Evolutionary conservation across 306 rosid species (phyloP).

Genomic region (Astragalus membranaceus): DNA sequence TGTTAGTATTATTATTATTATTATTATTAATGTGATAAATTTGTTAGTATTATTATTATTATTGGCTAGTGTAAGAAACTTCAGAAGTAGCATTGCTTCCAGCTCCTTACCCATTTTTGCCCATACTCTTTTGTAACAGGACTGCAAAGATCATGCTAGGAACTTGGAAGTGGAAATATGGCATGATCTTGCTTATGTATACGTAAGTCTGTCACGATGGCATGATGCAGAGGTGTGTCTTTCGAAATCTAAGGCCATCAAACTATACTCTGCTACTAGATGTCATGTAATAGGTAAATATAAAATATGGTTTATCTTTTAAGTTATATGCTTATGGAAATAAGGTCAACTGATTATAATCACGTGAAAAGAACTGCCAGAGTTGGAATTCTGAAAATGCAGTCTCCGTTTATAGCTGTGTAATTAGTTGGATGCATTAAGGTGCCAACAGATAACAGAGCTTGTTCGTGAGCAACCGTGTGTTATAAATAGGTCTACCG

Average conservation of each 20-base stretch:
- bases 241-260: conserved; percentile 66
- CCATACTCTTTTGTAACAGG: conserved; percentile 35
- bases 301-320: background rate
- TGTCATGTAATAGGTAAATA: conserved; percentile 66
- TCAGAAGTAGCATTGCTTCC: conserved; percentile 2
- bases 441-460: background rate
- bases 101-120: background rate
- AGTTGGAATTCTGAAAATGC: background rate
- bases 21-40: too few relatives aligned
- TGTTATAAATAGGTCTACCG: background rate
- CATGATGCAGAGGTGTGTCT: conserved; percentile 76
- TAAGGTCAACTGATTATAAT: background rate
- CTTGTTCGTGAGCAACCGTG: too few relatives aligned
- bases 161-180: conserved; percentile 74
- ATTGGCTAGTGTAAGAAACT: too few relatives aligned
- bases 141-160: conserved; percentile 35
- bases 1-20: too few relatives aligned
- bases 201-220: conserved; percentile 66
- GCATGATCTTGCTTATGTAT: conserved; percentile 76
- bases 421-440: background rate
- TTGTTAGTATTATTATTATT: too few relatives aligned
- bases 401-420: background rate
- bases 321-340: background rate
- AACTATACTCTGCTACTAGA: conserved; percentile 55
- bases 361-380: conserved; percentile 4